phyloP scores from a whole-genome alignment of 495 filamentous ascomycete species.

The Hypoxylon lenormandii region DNA sequence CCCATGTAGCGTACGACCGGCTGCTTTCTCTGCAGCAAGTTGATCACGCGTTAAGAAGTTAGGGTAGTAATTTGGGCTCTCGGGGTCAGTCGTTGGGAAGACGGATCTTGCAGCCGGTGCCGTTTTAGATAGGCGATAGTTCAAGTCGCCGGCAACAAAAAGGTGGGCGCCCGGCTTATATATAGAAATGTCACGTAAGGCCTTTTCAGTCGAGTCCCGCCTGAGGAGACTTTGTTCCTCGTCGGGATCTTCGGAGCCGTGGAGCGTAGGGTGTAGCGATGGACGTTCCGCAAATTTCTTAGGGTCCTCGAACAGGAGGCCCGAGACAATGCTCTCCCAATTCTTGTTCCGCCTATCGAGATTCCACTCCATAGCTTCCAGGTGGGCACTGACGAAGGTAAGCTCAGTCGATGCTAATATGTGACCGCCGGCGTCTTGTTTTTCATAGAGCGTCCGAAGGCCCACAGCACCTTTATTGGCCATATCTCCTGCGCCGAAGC shows the following conservation, averaged over 20 bases:
- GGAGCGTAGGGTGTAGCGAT: slow-evolving; percentile 18
- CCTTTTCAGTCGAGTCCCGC: slow-evolving; percentile 24
- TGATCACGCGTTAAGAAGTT: slow-evolving; percentile 79
- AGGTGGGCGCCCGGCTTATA: slow-evolving; percentile 80
- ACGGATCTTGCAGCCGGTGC: slow-evolving; percentile 65
- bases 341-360: slow-evolving; percentile 79
- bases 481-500: slow-evolving; percentile 85
- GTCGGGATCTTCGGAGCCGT: slow-evolving; percentile 43
- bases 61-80: slow-evolving; percentile 59
- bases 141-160: slow-evolving; percentile 90
- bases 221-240: slow-evolving; percentile 34
- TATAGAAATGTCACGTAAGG: slow-evolving; percentile 63
- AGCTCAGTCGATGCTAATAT: slow-evolving; percentile 65
- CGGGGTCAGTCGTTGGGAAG: slow-evolving; percentile 72
- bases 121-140: slow-evolving; percentile 82
- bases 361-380: slow-evolving; percentile 84
- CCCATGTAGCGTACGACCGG: slow-evolving; percentile 77
- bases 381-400: slow-evolving; percentile 88
- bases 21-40: slow-evolving; percentile 73
- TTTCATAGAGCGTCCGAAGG: slow-evolving; percentile 70
- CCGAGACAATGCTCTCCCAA: slow-evolving; percentile 82
- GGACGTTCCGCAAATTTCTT: slow-evolving; percentile 43
- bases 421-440: slow-evolving; percentile 34
- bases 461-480: slow-evolving; percentile 95
- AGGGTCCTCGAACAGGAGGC: slow-evolving; percentile 76